Conservation (phyloP, 805 yeast genomes). For the Yarrowia sp. region DNA sequence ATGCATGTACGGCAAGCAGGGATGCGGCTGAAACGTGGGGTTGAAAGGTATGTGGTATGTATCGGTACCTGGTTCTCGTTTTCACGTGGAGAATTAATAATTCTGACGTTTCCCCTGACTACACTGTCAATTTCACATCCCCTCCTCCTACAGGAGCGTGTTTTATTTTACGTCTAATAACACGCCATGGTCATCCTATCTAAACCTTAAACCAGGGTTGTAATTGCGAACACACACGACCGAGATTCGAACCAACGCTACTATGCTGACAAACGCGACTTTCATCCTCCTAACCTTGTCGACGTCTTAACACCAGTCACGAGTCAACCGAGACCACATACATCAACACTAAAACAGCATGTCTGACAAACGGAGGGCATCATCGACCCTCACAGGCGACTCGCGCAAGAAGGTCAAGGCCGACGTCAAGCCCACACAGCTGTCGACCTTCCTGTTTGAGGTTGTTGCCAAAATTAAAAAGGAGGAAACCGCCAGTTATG, state of each 20-base stretch:
- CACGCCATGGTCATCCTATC: not conserved
- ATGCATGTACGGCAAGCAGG: not conserved
- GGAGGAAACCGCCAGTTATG: conserved; percentile 10
- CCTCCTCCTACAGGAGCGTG: too few species aligned
- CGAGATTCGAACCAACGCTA: not conserved
- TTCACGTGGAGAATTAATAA: not conserved
- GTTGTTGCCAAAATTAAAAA: not conserved
- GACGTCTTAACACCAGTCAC: not conserved
- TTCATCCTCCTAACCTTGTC: not conserved
- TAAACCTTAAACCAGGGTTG: not conserved
- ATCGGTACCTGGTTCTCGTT: too few species aligned
- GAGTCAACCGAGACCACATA: not conserved
- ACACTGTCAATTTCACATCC: not conserved
- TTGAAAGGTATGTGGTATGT: too few species aligned
- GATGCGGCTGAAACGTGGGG: not conserved
- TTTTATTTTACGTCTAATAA: not conserved
- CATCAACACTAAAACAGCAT: not conserved
- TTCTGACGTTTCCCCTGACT: too few species aligned
- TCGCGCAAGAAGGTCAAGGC: conserved; percentile 7
- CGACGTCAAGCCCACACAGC: conserved; percentile 5
- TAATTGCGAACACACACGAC: not conserved
- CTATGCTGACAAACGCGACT: not conserved
- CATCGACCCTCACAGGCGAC: conserved; percentile 4
- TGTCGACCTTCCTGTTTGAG: not conserved
- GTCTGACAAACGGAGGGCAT: conserved; percentile 23